Evolutionary conservation across 2,329 filamentous ascomycete species (phyloP).

Genomic region (Knoxdaviesia capensis): DNA sequence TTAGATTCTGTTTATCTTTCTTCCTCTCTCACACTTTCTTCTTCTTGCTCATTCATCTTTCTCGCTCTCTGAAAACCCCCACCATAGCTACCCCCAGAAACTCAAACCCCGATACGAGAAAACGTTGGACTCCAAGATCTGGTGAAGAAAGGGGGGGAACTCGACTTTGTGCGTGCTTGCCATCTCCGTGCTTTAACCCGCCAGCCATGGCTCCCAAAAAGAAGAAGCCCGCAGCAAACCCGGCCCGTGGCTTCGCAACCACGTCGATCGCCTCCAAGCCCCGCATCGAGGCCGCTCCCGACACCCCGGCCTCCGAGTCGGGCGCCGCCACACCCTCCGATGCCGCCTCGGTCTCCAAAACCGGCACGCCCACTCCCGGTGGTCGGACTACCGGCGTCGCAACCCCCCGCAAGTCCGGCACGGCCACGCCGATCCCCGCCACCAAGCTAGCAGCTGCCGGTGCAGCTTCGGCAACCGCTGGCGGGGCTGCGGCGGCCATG

Average conservation of each 20-base stretch:
- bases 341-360: slow-evolving; percentile 4
- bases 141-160: too few relatives aligned
- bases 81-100: too few relatives aligned
- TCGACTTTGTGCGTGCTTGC: too few relatives aligned
- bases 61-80: too few relatives aligned
- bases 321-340: slow-evolving; percentile 7
- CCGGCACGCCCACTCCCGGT: background rate
- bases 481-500: slow-evolving; percentile 4
- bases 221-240: slow-evolving; percentile 85
- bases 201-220: slow-evolving; percentile 54
- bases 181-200: slow-evolving; percentile 1
- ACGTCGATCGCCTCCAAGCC: slow-evolving; percentile 77
- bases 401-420: slow-evolving; percentile 4
- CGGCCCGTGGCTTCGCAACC: slow-evolving; percentile 81
- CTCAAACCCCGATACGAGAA: too few relatives aligned
- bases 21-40: too few relatives aligned
- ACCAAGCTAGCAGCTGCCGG: slow-evolving; percentile 1
- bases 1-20: too few relatives aligned
- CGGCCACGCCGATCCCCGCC: background rate
- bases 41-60: too few relatives aligned
- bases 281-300: slow-evolving; percentile 35
- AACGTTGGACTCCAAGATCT: too few relatives aligned
- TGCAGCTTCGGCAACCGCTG: background rate
- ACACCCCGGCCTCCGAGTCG: slow-evolving; percentile 8
- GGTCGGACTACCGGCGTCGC: slow-evolving; percentile 6